These are phyloP conservation scores for Rhodosporidiobolus odoratus DNA, from an alignment of 768 basidiomycete genomes.

Conservation along the genomic window DNA sequence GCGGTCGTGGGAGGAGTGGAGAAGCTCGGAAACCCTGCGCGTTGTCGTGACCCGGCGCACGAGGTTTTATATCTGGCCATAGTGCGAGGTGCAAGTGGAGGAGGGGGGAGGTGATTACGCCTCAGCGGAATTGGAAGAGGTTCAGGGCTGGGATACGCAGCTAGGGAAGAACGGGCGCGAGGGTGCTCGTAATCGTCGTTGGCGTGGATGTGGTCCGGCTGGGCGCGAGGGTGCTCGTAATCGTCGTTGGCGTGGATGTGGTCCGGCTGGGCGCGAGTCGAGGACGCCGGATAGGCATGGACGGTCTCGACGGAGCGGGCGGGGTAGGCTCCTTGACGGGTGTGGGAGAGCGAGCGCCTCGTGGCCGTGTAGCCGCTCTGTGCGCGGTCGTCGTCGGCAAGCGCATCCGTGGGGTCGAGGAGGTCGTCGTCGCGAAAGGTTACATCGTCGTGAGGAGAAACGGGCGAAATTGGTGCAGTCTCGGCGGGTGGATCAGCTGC, in stretches of 20 bases:
- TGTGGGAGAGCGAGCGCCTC: background rate
- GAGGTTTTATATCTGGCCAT: background rate
- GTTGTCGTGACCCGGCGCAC: background rate
- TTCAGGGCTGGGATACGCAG: no score
- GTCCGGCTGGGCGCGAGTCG: background rate
- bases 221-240: no score
- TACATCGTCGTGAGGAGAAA: background rate
- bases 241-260: no score
- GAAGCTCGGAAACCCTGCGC: background rate
- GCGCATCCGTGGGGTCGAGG: background rate
- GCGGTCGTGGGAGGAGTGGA: background rate
- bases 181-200: no score
- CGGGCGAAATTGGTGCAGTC: no score
- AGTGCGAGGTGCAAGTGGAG: background rate
- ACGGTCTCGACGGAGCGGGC: slow-evolving; percentile 1
- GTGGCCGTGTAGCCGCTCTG: background rate
- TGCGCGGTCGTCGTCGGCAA: background rate
- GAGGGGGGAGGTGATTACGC: background rate
- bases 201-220: background rate
- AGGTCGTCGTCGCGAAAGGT: background rate
- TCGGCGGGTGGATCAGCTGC: background rate
- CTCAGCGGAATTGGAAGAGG: background rate
- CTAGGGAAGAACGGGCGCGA: background rate
- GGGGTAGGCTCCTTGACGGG: background rate
- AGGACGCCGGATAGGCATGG: background rate